Base-by-base conservation (phyloP, 306 rosid genomes). In the Canavalia ensiformis region DNA sequence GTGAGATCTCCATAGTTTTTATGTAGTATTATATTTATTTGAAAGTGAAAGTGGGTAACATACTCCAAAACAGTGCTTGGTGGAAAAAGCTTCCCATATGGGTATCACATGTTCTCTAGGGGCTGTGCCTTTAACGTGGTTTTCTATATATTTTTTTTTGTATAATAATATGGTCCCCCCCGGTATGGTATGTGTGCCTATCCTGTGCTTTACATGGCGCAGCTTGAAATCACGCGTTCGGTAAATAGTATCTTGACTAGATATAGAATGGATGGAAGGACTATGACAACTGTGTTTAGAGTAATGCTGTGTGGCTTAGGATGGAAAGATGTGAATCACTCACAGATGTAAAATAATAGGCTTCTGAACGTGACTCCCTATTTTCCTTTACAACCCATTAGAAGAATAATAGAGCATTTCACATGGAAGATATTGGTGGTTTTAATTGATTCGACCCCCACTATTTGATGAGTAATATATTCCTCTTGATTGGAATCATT, bases 401-500 rank as follows among this genome's bases (percentile, higher is more conserved):
- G 65, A 33, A 75, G 83, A 86, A 80, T 80, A 81, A 59, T 12
- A 29, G 37, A 66, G 76, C 80, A 87, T 77, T 65, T 72, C 65
- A 68, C 67, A 74, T 81, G 78, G 70, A 65, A 6, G 57, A 55
- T 66, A 59, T 65, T 77, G 68, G 84, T 87, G 90, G 88, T 78
- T 49, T 76, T 69, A 49, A 86, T 81, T 83, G 90, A 82, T 84
- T 85, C 85, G 51, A 55, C 84, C 68, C 72, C 80, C 79, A 59
- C 52, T 50, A 67, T 47, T 86, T 62, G 42, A 4, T 18, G 70
- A 69, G 70, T 82, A 76, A 79, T 81, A 81, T 81, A 80, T 81
- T 72, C 85, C 69, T 69, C 52, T 80, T 62, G 59, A 44, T 79
- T 83, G 85, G 84, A 87, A 88, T 81, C 89, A 64, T 83, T 75